phyloP scores from a whole-genome alignment of 805 yeast species.

The Lachancea sp. region DNA sequence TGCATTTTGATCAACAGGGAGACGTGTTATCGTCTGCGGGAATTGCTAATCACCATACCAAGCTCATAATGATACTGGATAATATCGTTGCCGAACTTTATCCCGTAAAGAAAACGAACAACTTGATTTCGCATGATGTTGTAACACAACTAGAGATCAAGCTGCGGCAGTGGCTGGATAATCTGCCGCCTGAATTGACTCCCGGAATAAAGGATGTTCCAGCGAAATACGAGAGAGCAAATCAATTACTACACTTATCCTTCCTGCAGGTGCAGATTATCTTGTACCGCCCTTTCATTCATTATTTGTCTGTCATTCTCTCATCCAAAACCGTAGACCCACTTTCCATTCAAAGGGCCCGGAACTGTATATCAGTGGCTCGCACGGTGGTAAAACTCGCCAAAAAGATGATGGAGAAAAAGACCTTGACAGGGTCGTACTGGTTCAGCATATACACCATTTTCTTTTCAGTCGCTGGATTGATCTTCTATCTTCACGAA shows the following conservation, averaged over 20 bases:
- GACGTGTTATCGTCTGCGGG: slow-evolving; percentile 33
- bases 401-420: slow-evolving; percentile 66
- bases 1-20: slow-evolving; percentile 22
- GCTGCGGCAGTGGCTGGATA: slow-evolving; percentile 65
- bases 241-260: slow-evolving; percentile 64
- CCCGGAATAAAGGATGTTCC: slow-evolving; percentile 40
- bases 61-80: slow-evolving; percentile 60
- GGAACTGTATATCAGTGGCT: slow-evolving; percentile 80
- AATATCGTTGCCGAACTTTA: slow-evolving; percentile 67
- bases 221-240: slow-evolving; percentile 57
- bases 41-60: slow-evolving; percentile 82
- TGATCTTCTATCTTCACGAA: slow-evolving; percentile 73
- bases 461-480: slow-evolving; percentile 85
- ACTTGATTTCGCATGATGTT: slow-evolving; percentile 34
- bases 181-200: slow-evolving; percentile 64
- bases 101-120: slow-evolving; percentile 40
- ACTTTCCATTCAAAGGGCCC: slow-evolving; percentile 61
- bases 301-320: slow-evolving; percentile 45
- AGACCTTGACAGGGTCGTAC: slow-evolving; percentile 76
- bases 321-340: slow-evolving; percentile 28
- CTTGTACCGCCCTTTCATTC: slow-evolving; percentile 85
- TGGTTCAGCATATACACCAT: slow-evolving; percentile 93
- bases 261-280: slow-evolving; percentile 78
- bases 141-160: slow-evolving; percentile 67
- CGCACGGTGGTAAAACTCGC: slow-evolving; percentile 75